Conservation (phyloP, 1,284 basidiomycete genomes). For the Ceratobasidium sp. region DNA sequence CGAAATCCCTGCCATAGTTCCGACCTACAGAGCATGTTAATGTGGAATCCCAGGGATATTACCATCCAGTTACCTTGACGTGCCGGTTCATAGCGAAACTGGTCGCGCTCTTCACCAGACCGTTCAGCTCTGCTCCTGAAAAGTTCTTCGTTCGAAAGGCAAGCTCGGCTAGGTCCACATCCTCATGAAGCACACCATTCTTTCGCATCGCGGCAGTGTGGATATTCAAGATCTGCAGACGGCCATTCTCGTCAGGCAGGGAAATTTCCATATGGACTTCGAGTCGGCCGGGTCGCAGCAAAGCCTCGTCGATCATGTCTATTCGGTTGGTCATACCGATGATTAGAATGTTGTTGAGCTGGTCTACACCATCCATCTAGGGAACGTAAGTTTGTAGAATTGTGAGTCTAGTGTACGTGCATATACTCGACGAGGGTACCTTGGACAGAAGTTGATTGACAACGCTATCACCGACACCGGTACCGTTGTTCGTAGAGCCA, state of each 20-base stretch:
- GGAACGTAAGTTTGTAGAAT: neutral
- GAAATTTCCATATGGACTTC: constrained; percentile 99
- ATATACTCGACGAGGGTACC: constrained; percentile 58
- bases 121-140: constrained; percentile 95
- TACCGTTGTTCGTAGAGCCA: constrained; percentile 89
- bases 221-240: constrained; percentile 93
- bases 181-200: constrained; percentile 89
- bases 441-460: constrained; percentile 99
- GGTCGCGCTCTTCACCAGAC: constrained; percentile 97
- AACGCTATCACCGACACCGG: constrained; percentile 97
- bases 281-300: constrained; percentile 96
- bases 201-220: constrained; percentile 95
- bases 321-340: constrained; percentile 99
- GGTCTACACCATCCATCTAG: constrained; percentile 99
- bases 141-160: constrained; percentile 95
- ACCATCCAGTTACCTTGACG: constrained; percentile 72
- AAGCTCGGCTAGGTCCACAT: constrained; percentile 89
- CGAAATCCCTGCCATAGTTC: constrained; percentile 95
- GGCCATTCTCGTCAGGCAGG: constrained; percentile 92
- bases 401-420: neutral
- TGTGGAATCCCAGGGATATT: too few relatives aligned
- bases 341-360: constrained; percentile 98
- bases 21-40: constrained; percentile 64
- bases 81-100: constrained; percentile 98
- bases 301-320: constrained; percentile 99